Evolutionary conservation across 164 flowering plant species (phyloP), one percentile per base, ranked within the genome.

Genomic region (Tinospora cordifolia): DNA sequence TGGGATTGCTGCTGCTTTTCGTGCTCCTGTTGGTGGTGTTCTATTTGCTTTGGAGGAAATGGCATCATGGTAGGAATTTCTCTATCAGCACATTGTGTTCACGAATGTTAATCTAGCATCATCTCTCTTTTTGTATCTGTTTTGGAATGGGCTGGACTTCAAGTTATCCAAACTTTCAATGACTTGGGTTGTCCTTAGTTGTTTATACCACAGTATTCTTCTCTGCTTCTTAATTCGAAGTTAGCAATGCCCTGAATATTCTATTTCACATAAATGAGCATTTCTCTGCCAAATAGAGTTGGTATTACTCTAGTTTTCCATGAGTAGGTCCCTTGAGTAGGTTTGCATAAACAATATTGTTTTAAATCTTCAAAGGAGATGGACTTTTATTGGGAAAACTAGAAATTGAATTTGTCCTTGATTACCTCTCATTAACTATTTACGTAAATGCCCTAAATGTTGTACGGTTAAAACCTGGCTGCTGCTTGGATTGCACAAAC

Each of bases 1-100:
- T 66, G 98, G 97, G 65, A 87, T 94, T 68, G 93, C 97, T 71
- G 90, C 93, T 74, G 86, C 97, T 65, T 94, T 94, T 68, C 97
- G 96, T 76, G 89, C 98, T 57, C 98, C 98, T 39, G 93, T 91
- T 80, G 98, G 97, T 68, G 98, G 98, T 49, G 81, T 94, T 70
- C 77, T 94, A 67, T 94, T 94, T 83, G 85, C 93, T 68, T 76
- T 94, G 41, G 98, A 94, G 81, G 97, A 89, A 83, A 86, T 89
- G 87, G 83, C 96, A 69, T 88, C 98, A 69, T 93, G 98, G 98
- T 93, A 85, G 7, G 22, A 64, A 70, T n/a, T 51, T 51, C 22
- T 13, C 19, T 13, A 13, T 51, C 21, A 15, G 7, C 59, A 51
- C 3, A 51, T 51, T 54, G n/a, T 21, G 24, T 54, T 54, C n/a